Percentiles rank a stretch among this genome's conserved stretches.
These are phyloP conservation scores for Dendrostoma leiphaemia DNA, from an alignment of 2,329 filamentous ascomycete genomes.

Conservation along the genomic window DNA sequence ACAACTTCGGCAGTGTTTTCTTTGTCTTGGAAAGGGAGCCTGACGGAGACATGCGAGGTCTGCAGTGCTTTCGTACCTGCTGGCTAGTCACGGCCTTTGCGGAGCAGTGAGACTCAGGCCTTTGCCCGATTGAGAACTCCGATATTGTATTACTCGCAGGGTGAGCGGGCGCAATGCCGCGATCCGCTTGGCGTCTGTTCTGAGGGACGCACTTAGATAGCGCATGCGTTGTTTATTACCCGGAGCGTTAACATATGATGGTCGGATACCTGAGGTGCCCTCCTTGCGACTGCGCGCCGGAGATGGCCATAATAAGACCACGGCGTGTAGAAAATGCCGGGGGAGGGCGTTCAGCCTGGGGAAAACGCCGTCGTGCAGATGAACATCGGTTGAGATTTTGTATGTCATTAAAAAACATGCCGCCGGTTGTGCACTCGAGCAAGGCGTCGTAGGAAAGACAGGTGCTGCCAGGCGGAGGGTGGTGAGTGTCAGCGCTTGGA, in stretches of 20 bases:
- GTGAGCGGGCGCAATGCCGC: neutral
- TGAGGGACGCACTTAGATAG: neutral
- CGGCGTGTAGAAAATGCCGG: neutral
- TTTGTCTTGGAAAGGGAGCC: too few species aligned
- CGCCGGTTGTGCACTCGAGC: neutral
- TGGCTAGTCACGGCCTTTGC: neutral
- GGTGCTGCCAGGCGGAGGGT: neutral
- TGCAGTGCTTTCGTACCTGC: too few species aligned
- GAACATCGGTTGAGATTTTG: too few species aligned
- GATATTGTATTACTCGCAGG: neutral
- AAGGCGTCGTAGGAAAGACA: neutral
- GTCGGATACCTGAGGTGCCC: neutral
- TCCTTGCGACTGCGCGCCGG: neutral
- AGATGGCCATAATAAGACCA: neutral
- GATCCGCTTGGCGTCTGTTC: neutral
- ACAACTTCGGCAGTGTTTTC: too few species aligned
- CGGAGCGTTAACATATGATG: conserved; percentile 2
- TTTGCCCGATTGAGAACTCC: neutral
- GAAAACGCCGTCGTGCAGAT: neutral
- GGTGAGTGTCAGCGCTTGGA: neutral
- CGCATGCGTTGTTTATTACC: neutral
- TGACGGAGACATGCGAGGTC: too few species aligned
- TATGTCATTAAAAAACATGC: neutral
- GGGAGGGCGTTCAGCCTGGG: neutral
- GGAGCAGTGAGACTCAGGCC: neutral